Evolutionary conservation across 2,329 filamentous ascomycete genomes (phyloP), one percentile per base, ranked within the genome.

Genomic region (Cladosporium velox): DNA sequence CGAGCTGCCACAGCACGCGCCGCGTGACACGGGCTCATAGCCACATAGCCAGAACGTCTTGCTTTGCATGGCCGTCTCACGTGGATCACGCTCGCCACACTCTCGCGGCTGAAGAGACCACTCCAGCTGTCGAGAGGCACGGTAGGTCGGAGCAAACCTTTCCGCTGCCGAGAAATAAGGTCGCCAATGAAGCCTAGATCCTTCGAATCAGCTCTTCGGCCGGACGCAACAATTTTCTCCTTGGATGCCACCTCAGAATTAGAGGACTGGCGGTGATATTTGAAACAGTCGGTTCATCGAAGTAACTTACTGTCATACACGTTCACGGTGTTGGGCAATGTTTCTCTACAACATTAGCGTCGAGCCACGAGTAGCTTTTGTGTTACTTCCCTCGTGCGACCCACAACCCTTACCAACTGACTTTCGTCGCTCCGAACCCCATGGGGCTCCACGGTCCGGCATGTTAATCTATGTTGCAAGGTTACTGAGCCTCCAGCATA

Each of bases 11-110:
- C 30, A 28, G n/a, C 34, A 26, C 57, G 51, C 35, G 51, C 61
- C 61, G 61, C 61, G 51, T 64, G 61, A 64, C 61, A 64, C 61
- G 61, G 51, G 47, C 26, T 38, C 35, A 26, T 52, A 38, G 61
- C 49, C 60, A 64, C 60, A 64, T 35, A 64, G 28, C 38, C 38
- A 49, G 52, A 21, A 21, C 55, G 32, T 32, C 32, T 34, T 35
- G 32, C 49, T 28, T 24, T 54, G 44, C 59, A 62, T 57, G 41
- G 41, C 41, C n/a, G 41, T 21, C n/a, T 47, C 41, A 47, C 41
- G 41, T 47, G 41, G n/a, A 11, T n/a, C 18, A 12, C 38, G 15
- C 38, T 44, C 38, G 38, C 38, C 38, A 44, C 41, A 6, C 41
- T 47, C 41, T 47, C n/a, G 41, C 41, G 41, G 41, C 41, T 47